Conservation (phyloP, 1,284 basidiomycete species). For the Naganishia albida region DNA sequence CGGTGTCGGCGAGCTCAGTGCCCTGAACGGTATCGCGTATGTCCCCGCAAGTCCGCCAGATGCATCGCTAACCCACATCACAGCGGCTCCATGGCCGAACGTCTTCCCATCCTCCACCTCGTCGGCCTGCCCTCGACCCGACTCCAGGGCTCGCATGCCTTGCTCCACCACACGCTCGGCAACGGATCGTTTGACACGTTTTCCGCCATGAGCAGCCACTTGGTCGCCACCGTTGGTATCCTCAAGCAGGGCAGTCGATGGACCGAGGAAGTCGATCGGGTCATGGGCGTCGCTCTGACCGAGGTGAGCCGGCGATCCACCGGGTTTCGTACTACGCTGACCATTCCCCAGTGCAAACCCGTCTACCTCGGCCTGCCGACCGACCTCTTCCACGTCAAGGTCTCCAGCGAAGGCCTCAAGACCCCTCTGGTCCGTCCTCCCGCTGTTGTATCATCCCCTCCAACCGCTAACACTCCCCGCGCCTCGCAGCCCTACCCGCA, state of each 20-base stretch:
- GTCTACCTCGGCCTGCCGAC: slow-evolving; percentile 87
- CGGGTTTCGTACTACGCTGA: neutral
- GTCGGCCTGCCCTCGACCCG: slow-evolving; percentile 57
- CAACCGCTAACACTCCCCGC: neutral
- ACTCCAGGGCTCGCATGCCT: slow-evolving; percentile 56
- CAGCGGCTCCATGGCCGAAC: slow-evolving; percentile 65
- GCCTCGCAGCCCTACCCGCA: slow-evolving; percentile 52
- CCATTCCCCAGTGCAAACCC: slow-evolving; percentile 66
- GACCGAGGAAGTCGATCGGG: slow-evolving; percentile 72
- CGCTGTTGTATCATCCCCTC: neutral
- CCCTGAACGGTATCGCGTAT: slow-evolving; percentile 72
- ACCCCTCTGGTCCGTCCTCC: slow-evolving; percentile 59
- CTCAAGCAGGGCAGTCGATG: slow-evolving; percentile 63
- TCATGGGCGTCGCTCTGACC: slow-evolving; percentile 72
- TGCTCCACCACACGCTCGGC: slow-evolving; percentile 82
- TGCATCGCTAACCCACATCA: slow-evolving; percentile 54
- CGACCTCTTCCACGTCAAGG: slow-evolving; percentile 71
- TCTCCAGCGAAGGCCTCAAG: slow-evolving; percentile 67
- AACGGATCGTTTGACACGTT: slow-evolving; percentile 78
- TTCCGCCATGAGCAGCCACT: slow-evolving; percentile 70
- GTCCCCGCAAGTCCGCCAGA: slow-evolving; percentile 29
- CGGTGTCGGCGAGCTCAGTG: slow-evolving; percentile 85
- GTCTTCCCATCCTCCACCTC: slow-evolving; percentile 88
- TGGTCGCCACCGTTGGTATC: slow-evolving; percentile 70
- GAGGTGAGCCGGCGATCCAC: slow-evolving; percentile 35